Base-by-base conservation (phyloP, 768 basidiomycete species). In the Suillus subalutaceus region DNA sequence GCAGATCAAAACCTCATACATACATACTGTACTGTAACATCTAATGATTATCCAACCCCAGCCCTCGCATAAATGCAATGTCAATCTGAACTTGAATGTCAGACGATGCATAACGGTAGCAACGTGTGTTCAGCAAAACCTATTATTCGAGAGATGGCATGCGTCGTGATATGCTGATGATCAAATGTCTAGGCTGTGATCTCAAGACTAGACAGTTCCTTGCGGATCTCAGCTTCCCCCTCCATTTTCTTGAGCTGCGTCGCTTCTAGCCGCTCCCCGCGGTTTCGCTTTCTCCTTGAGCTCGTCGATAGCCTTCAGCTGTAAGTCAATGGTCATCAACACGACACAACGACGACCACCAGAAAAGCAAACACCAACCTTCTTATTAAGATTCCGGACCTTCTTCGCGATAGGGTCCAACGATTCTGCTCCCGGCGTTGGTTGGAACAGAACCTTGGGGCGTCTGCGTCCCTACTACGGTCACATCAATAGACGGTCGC, bases 301-400 rank as follows among this genome's bases (percentile, higher is more conserved):
- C 73, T 99, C 96, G 26, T 98, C 95, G 70, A 99, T 99, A n/a
- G 97, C 97, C 77, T 97, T 98, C 70, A 99, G 84, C 96, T 97
- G 70, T 44, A 64, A n/a, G 12, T 44, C 64, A 32, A 18, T 56
- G 9, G 6, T 63, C 32, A 40, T 65, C 61, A 71, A 65, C 46
- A 69, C 40, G 63, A 66, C 61, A 35, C 63, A 48, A 23, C 23
- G 50, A 26, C 23, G 60, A 20, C n/a, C 12, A 53, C 30, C 50
- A 52, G 30, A 52, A 46, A 46, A 26, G 30, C 66, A 59, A 52
- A 61, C 18, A 77, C 85, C 44, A 48, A 92, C 96, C 90, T 97
- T 99, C 85, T 99, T 99, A 76, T 87, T 93, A 77, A 99, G 73
- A 76, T 97, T 98, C 72, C 97, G 85, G 58, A 92, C 86, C 85